Base-by-base conservation (phyloP, 371 early-diverging fungal species). In the Actinomortierella ambigua region DNA sequence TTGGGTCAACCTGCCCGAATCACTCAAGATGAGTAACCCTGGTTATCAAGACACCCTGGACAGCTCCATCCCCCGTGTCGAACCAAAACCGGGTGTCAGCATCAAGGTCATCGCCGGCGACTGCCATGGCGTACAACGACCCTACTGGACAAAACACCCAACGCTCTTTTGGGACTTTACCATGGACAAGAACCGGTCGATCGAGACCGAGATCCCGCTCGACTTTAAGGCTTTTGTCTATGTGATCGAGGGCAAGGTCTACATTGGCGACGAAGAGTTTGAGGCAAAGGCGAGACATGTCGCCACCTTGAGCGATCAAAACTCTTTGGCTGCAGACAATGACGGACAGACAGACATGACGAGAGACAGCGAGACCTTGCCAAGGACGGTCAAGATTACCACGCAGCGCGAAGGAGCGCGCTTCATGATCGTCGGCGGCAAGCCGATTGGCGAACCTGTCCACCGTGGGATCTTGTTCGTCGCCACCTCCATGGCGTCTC, bases 1-100 rank as follows among this genome's bases (percentile, higher is more conserved):
- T 48, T 95, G 93, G 92, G 87, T 94, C 73, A 95, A 93, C 67
- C 81, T 94, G 11, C 86, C 94, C 1, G 80, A 80, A n/a, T 85
- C 85, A 68, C 86, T 90, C 77, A 95, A 95, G 81, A 81, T 90
- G 81, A 78, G 82, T 20, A 81, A 85, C 24, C 94, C 94, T 2
- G 79, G 79, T 43, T 94, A 94, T 63, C 93, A 94, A 71, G 93
- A 93, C 44, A 79, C 86, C 17, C 81, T 79, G 8, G 85, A 81
- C 27, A 77, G 79, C 46, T 73, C 80, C 44, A 78, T 88, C 27
- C 83, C 85, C 50, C 58, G 79, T 8, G 82, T 73, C 0, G 18
- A 23, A 7, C 69, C 79, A 3, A 68, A 79, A 28, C 83, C 81
- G 26, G 85, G 86, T 50, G 76, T 89, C 1, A 69, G 76, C n/a